phyloP scores from a whole-genome alignment of 1,139 yeast genomes.

The Yamadazyma dendronema region DNA sequence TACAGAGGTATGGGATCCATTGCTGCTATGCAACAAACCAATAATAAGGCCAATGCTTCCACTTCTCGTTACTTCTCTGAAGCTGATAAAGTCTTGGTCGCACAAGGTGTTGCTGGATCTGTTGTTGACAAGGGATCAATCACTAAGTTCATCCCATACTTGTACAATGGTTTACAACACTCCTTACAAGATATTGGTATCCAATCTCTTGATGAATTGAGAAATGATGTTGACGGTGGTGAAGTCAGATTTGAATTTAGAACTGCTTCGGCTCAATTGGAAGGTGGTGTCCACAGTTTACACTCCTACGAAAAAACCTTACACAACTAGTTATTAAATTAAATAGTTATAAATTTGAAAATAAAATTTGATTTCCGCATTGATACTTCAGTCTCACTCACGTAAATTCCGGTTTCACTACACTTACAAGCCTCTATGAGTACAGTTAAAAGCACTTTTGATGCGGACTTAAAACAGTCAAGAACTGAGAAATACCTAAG shows the following conservation, averaged over 20 bases:
- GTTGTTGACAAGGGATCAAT: slow-evolving; percentile 97
- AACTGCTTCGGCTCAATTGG: slow-evolving; percentile 97
- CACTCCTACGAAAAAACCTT: slow-evolving; percentile 97
- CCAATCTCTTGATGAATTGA: slow-evolving; percentile 60
- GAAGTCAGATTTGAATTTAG: slow-evolving; percentile 92
- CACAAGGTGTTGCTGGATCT: slow-evolving; percentile 98
- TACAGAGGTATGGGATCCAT: slow-evolving; percentile 99
- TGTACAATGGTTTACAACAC: slow-evolving; percentile 94
- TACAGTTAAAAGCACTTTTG: slow-evolving; percentile 29
- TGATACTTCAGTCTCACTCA: no score
- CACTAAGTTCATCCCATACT: slow-evolving; percentile 89
- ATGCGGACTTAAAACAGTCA: slow-evolving; percentile 22
- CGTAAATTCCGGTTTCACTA: no score
- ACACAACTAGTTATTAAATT: slow-evolving; percentile 49
- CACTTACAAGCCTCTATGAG: background rate
- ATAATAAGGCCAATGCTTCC: slow-evolving; percentile 88
- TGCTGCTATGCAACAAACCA: slow-evolving; percentile 97
- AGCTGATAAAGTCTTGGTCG: slow-evolving; percentile 91
- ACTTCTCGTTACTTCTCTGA: slow-evolving; percentile 98
- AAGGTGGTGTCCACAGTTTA: slow-evolving; percentile 97
- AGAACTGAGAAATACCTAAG: slow-evolving; percentile 48
- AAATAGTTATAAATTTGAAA: slow-evolving; percentile 44
- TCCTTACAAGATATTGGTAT: slow-evolving; percentile 98
- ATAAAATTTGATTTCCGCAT: no score
- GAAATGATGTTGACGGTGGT: slow-evolving; percentile 63